Conservation (phyloP, 176 grass and related monocot genomes). For the Themeda triandra region DNA sequence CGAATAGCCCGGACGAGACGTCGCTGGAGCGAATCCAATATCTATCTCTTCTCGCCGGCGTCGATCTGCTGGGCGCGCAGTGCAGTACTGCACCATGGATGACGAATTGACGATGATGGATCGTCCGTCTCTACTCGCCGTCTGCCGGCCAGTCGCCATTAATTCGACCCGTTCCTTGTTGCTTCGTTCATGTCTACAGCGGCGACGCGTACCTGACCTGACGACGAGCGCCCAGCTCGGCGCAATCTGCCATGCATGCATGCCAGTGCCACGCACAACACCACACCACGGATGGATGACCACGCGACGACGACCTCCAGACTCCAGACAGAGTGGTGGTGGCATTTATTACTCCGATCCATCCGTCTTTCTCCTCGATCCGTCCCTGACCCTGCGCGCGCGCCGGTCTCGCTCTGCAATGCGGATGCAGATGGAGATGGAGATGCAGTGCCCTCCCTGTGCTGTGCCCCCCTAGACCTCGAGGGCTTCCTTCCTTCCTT, state of each 20-base stretch:
- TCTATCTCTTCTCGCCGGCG: too few relatives aligned
- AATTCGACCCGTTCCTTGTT: not conserved
- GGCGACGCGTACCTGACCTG: not conserved
- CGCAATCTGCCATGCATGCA: not conserved
- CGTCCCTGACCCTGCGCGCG: not conserved
- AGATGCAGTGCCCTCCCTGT: not conserved
- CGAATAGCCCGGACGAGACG: too few relatives aligned
- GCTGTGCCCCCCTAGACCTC: too few relatives aligned
- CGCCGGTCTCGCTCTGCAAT: not conserved
- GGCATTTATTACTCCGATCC: constrained; percentile 20
- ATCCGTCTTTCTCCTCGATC: not conserved
- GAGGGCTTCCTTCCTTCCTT: not conserved
- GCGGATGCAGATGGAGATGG: not conserved
- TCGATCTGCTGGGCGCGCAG: not conserved
- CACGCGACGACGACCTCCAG: not conserved
- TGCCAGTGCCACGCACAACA: too few relatives aligned
- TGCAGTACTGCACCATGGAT: too few relatives aligned
- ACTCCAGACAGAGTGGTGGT: too few relatives aligned
- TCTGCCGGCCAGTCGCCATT: not conserved
- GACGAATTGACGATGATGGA: too few relatives aligned
- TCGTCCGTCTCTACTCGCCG: too few relatives aligned
- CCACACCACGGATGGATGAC: not conserved
- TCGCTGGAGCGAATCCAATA: too few relatives aligned
- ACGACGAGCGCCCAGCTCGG: not conserved
- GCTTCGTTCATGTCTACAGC: constrained; percentile 1